Base-by-base conservation (phyloP, 129 eudicot genomes). In the Flaveria ramosissima region DNA sequence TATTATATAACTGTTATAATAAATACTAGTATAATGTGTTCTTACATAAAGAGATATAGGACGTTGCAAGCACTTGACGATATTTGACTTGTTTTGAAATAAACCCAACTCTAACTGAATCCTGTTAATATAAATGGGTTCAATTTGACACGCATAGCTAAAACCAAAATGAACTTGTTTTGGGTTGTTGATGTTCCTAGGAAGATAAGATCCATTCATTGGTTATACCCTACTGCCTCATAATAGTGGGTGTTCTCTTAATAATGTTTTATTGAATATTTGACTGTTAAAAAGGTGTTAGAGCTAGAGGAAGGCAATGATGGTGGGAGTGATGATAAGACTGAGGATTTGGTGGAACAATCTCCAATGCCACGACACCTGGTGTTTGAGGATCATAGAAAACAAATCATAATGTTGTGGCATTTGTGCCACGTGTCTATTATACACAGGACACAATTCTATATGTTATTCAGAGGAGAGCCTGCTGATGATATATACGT, bases 391-490 rank as follows among this genome's bases (percentile, higher is more conserved):
- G 97, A 94, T 16, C 93, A 94, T 27, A 81, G 90, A 78, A 87
- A 86, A 56, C 96, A 89, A 55, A 91, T 94, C 14, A 84, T 94
- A 24, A 91, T 91, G 99, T 56, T 94, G 81, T 94, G 99, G 99
- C 96, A 95, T 79, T 77, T 95, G 66, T 94, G 99, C 75, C 97
- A 95, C 9, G 99, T 91, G 21, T 94, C 99, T 23, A 82, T 94
- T 19, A 75, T 94, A 32, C 99, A 91, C 72, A 91, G 99, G 23
- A 86, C 97, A n/a, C 99, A 91, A n/a, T 94, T 95, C 55, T 91
- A 80, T 74, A 72, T 89, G 92, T 67, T 95, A 73, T 95, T 95
- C 69, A 79, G 69, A 82, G 99, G 99, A 52, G 99, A 95, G 56
- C 87, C 94, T 67, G 89, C 90, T 41, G 99, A 95, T 78, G 94